Base-by-base conservation (phyloP, 1,284 basidiomycete genomes). In the Moesziomyces parantarcticus region DNA sequence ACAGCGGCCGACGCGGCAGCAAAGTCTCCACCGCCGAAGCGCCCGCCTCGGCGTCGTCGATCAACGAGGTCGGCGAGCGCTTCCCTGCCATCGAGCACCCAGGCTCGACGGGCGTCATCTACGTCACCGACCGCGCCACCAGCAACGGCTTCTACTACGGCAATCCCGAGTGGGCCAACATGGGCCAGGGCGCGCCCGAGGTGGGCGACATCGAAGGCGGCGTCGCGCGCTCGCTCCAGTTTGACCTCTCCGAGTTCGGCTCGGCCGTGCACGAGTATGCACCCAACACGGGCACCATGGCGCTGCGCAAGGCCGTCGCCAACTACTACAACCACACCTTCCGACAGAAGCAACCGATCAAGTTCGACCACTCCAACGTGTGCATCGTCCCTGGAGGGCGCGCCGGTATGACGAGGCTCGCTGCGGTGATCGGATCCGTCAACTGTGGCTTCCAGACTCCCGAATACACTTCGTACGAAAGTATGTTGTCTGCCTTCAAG, bases 341-440 rank as follows among this genome's bases (percentile, higher is more conserved):
- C 83, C 89, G 94, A 29, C 85, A 91, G 77, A 91, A 89, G 47
- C 93, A 92, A 84, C 74, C 84, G 7, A 92, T 90, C 74, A 88
- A 94, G 77, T 97, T 97, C 84, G 94, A 92, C 1, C 90, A 88
- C 73, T 92, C 94, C 85, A 97, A 97, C 81, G 86, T 87, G 13
- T 93, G 92, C 80, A 93, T 94, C 75, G 92, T 94, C 7, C 93
- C 94, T 25, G 94, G 93, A 53, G 94, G 94, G 9, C 90, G 93
- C 46, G 87, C 93, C 2, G 94, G 94, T 14, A 87, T 97, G 73
- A 92, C 92, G 18, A 90, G 94, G 62, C 88, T 97, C n/a, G 93
- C 93, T 20, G 92, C 92, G 18, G 93, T 96, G 52, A 89, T 97
- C 58, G 90, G 92, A 39, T 90, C 92, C 80, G 92, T 93, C 26